These are phyloP conservation scores for Hortaea sp. DNA, from an alignment of 2,329 filamentous ascomycete species.

Conservation along the genomic window DNA sequence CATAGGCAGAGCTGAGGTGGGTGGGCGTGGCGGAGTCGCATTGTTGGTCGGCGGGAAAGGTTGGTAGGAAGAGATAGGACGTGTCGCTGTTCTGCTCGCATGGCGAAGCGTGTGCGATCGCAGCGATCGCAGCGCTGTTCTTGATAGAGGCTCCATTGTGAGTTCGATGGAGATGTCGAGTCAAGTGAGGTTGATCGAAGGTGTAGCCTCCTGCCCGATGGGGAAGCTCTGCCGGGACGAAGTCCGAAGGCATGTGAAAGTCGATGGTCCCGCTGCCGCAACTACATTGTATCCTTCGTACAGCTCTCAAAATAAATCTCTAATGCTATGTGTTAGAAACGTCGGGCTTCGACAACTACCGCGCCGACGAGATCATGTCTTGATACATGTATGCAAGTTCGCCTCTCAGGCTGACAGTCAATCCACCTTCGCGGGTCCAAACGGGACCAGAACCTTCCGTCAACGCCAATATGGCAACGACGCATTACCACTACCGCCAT, in stretches of 20 bases:
- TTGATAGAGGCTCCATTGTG: constrained; percentile 16
- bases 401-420: constrained; percentile 1
- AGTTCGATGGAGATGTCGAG: background rate
- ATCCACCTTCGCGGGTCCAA: constrained; percentile 14
- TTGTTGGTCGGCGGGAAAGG: constrained; percentile 14
- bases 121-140: constrained; percentile 16
- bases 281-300: background rate
- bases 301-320: background rate
- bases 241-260: background rate
- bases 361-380: no score
- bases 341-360: no score
- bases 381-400: no score
- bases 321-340: no score
- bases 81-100: background rate
- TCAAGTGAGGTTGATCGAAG: background rate
- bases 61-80: constrained; percentile 11
- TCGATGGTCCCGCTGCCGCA: background rate
- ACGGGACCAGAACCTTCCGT: constrained; percentile 25
- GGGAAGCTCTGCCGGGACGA: constrained; percentile 1
- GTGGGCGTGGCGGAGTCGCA: constrained; percentile 15
- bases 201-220: constrained; percentile 1
- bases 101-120: constrained; percentile 12
- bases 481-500: constrained; percentile 37
- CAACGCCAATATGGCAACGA: constrained; percentile 24
- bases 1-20: constrained; percentile 34